Base-by-base conservation (phyloP, 805 yeast species). In the Saccharomycodes ludwigii region DNA sequence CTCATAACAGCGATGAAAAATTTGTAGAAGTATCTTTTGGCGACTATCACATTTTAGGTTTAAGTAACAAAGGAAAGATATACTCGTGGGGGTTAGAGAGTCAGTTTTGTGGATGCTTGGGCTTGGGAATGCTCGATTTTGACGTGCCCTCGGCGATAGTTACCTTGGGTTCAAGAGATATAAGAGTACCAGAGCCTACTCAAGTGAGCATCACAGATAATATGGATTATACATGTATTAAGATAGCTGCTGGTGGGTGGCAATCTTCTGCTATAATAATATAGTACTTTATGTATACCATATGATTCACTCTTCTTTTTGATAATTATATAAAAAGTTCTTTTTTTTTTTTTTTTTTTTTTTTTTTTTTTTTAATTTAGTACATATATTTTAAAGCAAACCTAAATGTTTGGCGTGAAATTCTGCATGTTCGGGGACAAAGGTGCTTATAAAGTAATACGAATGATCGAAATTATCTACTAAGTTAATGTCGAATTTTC, bases 391-490 rank as follows among this genome's bases (percentile, higher is more conserved):
- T 34, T 41, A 44, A 8, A 45, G 40, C 25, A 62, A 42, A 13
- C 65, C 66, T 31, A 62, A 40, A 36, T 71, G 65, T 53, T 78
- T 76, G 7, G 94, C 93, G 47, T 91, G 96, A 54, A 77, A 88
- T 38, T 68, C 72, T 22, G 94, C 82, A 54, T 91, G 97, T 21
- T 74, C 81, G 34, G 70, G 77, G 9, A 78, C 78, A 55, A 85
- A 86, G 0, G 82, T 58, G 32, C 86, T 68, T 35, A 88, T 68
- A 53, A 85, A 88, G 56, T 70, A 91, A 62, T 86, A 88, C 30
- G 86, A 77, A 52, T 88, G 98, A 48, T 91, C 96, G 49, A 74
- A 88, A 4, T 86, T 95, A 1, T 80, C 85, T 13, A 71, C 94
- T 21, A 72, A 46, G 18, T 71, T 59, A 30, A 80, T 54, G 19